Percentiles rank a stretch among this genome's conserved stretches.
Conservation (phyloP, 306 rosid genomes). For the Cucurbita argyrosperma region DNA sequence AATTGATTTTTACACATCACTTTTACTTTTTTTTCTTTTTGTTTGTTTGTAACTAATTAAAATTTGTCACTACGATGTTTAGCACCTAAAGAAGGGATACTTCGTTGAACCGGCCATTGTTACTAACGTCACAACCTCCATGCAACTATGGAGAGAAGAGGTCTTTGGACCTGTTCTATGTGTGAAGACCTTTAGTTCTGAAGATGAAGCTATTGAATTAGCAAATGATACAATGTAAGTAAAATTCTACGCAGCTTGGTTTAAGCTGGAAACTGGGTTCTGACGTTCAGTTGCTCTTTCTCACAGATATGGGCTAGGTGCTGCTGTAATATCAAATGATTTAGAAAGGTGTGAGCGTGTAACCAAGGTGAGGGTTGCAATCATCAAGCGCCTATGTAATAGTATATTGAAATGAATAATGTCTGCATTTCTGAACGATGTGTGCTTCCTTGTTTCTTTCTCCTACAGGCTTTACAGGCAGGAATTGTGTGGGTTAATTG, state of each 20-base stretch:
- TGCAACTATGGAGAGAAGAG: slow-evolving; percentile 98
- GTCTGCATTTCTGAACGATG: not conserved
- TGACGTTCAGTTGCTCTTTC: slow-evolving; percentile 16
- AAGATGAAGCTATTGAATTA: slow-evolving; percentile 85
- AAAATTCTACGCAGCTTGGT: not conserved
- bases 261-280: not conserved
- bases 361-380: slow-evolving; percentile 44
- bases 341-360: slow-evolving; percentile 88
- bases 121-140: slow-evolving; percentile 60
- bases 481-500: slow-evolving; percentile 95
- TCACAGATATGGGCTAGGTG: slow-evolving; percentile 70
- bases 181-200: slow-evolving; percentile 79
- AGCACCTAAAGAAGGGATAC: slow-evolving; percentile 87
- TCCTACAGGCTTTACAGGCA: slow-evolving; percentile 60
- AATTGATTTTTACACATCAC: not conserved
- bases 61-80: slow-evolving; percentile 15
- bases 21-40: not conserved
- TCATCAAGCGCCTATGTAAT: not conserved
- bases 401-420: not conserved
- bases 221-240: slow-evolving; percentile 80
- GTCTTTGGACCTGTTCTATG: slow-evolving; percentile 92
- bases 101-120: slow-evolving; percentile 70
- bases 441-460: slow-evolving; percentile 4
- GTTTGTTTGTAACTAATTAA: not conserved
- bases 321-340: slow-evolving; percentile 86